These are phyloP conservation scores for Asterochloris erici DNA, from an alignment of 139 green algal species.

Conservation along the genomic window DNA sequence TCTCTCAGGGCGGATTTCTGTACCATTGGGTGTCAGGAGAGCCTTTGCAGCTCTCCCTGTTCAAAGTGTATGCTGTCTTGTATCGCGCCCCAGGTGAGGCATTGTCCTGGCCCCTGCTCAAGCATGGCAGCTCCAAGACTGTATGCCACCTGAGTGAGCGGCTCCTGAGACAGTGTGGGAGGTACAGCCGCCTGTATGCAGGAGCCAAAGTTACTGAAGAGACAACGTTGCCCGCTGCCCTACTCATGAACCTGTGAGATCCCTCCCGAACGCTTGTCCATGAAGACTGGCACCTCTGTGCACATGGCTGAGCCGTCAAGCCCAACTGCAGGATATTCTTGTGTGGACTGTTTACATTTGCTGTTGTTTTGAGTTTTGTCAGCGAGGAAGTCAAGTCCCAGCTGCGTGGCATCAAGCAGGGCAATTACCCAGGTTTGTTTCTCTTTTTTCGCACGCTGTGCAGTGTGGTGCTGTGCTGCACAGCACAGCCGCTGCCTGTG, in stretches of 20 bases:
- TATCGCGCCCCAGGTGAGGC: slow-evolving; percentile 30
- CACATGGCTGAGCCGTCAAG: background rate
- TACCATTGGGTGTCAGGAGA: slow-evolving; percentile 26
- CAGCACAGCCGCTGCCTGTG: too few species aligned
- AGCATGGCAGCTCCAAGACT: background rate
- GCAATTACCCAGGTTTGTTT: slow-evolving; percentile 26
- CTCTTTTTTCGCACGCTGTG: background rate
- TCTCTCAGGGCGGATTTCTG: slow-evolving; percentile 10
- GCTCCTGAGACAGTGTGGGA: background rate
- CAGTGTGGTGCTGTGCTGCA: too few species aligned
- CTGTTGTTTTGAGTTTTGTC: slow-evolving; percentile 31
- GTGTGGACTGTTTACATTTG: slow-evolving; percentile 33
- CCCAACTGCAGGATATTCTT: slow-evolving; percentile 3
- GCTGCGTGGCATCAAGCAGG: slow-evolving; percentile 12
- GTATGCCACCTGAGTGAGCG: background rate
- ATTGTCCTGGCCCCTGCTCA: background rate
- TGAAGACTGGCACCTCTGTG: too few species aligned
- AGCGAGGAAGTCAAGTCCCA: slow-evolving; percentile 29
- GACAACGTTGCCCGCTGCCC: slow-evolving; percentile 6
- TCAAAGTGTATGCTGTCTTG: slow-evolving; percentile 28
- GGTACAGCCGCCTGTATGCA: background rate
- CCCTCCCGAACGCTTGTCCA: background rate
- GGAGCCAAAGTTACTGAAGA: slow-evolving; percentile 31
- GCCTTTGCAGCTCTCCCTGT: slow-evolving; percentile 8
- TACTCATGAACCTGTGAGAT: slow-evolving; percentile 30